phyloP scores from a whole-genome alignment of 768 basidiomycete species.

The Kwoniella botswanensis region DNA sequence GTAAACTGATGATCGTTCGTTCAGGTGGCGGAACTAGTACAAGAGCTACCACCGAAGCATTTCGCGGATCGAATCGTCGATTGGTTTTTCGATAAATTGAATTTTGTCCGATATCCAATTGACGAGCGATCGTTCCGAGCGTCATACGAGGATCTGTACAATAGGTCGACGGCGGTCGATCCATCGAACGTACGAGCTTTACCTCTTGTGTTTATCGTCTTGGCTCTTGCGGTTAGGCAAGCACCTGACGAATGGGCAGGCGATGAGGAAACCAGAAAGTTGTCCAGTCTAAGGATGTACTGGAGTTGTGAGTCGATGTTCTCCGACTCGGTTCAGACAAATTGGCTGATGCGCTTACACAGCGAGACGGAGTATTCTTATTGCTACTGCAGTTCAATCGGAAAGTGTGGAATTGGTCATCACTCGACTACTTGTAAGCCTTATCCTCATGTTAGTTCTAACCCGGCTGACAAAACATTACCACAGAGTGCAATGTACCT shows the following conservation, averaged over 20 bases:
- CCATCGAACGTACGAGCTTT: slow-evolving; percentile 60
- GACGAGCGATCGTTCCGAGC: slow-evolving; percentile 64
- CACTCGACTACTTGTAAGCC: slow-evolving; percentile 73
- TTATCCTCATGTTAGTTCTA: not conserved
- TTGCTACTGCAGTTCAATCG: slow-evolving; percentile 90
- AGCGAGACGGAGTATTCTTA: slow-evolving; percentile 86
- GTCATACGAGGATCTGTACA: slow-evolving; percentile 67
- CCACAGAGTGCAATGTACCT: slow-evolving; percentile 70
- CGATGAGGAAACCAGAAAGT: slow-evolving; percentile 72
- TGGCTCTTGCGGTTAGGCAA: slow-evolving; percentile 82
- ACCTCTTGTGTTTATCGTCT: slow-evolving; percentile 88
- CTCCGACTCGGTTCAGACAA: not conserved
- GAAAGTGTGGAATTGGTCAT: slow-evolving; percentile 92
- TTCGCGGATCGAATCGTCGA: slow-evolving; percentile 79
- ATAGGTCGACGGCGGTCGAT: slow-evolving; percentile 41
- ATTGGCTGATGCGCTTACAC: slow-evolving; percentile 10
- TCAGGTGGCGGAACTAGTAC: slow-evolving; percentile 77
- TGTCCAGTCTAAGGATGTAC: slow-evolving; percentile 87
- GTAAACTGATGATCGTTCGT: not conserved
- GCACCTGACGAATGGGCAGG: slow-evolving; percentile 85
- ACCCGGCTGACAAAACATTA: not conserved
- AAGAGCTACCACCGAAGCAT: slow-evolving; percentile 80
- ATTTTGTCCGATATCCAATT: slow-evolving; percentile 91
- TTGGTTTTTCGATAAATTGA: slow-evolving; percentile 69
- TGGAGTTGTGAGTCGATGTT: slow-evolving; percentile 79